A percentile compares a stretch with the other conserved stretches of the same genome.
These are phyloP conservation scores for Angomonas deanei DNA, from an alignment of 208 protist species.

Conservation along the genomic window DNA sequence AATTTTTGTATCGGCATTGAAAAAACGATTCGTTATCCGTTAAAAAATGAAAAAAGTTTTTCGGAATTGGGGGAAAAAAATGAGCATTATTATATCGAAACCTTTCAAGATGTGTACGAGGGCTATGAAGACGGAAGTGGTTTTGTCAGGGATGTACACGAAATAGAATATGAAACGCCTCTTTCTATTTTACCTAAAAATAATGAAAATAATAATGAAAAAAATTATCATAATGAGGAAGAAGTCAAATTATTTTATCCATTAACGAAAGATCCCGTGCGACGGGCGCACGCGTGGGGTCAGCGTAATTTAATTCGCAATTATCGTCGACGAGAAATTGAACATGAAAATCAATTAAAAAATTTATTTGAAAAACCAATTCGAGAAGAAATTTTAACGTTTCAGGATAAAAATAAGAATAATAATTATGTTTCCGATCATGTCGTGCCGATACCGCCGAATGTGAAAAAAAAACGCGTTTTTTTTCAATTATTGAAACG, in stretches of 20 bases:
- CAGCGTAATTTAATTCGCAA: neutral
- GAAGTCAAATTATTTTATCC: neutral
- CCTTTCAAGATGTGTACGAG: neutral
- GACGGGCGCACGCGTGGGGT: neutral
- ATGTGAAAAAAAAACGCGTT: neutral
- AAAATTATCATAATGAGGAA: neutral
- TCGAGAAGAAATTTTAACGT: neutral
- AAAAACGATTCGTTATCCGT: neutral
- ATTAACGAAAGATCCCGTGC: neutral
- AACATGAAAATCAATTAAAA: neutral
- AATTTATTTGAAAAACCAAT: neutral
- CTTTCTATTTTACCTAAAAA: neutral
- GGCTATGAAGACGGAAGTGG: neutral
- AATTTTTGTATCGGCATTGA: neutral
- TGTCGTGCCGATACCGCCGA: neutral
- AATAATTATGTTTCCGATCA: neutral
- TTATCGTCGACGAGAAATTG: neutral
- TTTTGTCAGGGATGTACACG: neutral
- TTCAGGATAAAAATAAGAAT: neutral
- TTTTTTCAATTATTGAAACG: constrained; percentile 2
- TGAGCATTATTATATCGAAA: neutral
- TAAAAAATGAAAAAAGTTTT: too few species aligned
- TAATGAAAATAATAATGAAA: neutral
- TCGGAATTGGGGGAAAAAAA: too few species aligned
- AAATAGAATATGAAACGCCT: neutral